These are phyloP conservation scores for Oehlia diaphana DNA, from an alignment of 192 early-diverging fungal genomes.

Conservation along the genomic window DNA sequence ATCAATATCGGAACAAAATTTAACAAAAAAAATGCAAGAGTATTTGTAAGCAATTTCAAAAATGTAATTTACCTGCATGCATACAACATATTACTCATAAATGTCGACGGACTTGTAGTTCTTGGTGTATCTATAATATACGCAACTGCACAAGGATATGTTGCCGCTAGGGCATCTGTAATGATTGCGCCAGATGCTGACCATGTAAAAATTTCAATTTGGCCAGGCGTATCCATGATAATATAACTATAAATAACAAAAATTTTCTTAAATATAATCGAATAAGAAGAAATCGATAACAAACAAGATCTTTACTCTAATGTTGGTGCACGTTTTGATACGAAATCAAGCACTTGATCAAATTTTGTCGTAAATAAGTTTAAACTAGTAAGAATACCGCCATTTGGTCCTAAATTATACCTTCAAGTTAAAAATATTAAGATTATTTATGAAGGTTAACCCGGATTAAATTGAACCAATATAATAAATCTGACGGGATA, in stretches of 20 bases:
- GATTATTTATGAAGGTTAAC: background rate
- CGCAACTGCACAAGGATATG: conserved; percentile 87
- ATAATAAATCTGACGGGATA: background rate
- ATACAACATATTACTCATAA: conserved; percentile 99
- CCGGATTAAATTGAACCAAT: background rate
- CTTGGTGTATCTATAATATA: conserved; percentile 98
- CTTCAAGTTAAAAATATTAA: conserved; percentile 36
- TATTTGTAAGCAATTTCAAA: background rate
- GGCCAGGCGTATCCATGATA: conserved; percentile 93
- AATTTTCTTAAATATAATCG: background rate
- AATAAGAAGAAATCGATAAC: background rate
- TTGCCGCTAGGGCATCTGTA: conserved; percentile 88
- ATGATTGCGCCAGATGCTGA: conserved; percentile 95
- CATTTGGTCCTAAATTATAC: conserved; percentile 95
- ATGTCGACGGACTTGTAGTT: conserved; percentile 87
- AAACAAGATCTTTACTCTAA: conserved; percentile 56
- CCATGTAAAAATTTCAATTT: conserved; percentile 99
- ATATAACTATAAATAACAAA: conserved; percentile 59
- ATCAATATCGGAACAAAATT: background rate
- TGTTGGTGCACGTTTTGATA: conserved; percentile 73
- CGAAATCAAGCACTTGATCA: conserved; percentile 90
- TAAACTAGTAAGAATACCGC: conserved; percentile 91
- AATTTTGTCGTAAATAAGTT: conserved; percentile 99
- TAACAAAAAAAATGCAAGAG: background rate
- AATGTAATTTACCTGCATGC: conserved; percentile 65